Conservation (phyloP, 1,139 yeast genomes). For the Kodamaea derodonti region DNA sequence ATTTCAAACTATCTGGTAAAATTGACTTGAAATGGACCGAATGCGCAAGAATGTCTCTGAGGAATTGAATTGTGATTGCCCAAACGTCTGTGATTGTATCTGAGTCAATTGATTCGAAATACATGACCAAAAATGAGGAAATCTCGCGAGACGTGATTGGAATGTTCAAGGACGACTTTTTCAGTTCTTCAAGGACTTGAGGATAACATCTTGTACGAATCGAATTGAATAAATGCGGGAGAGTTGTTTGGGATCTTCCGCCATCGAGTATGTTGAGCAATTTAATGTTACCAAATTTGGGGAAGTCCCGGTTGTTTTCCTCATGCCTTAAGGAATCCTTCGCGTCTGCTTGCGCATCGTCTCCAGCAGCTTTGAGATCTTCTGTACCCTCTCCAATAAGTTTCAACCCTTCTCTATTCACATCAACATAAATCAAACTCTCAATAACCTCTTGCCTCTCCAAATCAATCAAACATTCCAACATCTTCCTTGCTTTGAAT, state of each 20-base stretch:
- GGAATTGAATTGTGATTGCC: constrained; percentile 51
- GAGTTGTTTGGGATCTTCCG: constrained; percentile 71
- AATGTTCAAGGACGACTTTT: constrained; percentile 42
- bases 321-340: neutral
- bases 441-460: constrained; percentile 78
- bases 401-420: neutral
- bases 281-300: constrained; percentile 28
- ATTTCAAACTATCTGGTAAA: constrained; percentile 49
- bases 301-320: constrained; percentile 8
- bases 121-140: constrained; percentile 51
- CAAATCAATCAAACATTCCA: constrained; percentile 64
- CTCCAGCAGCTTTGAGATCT: neutral
- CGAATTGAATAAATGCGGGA: constrained; percentile 63
- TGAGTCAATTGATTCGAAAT: constrained; percentile 61
- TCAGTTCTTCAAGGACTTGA: constrained; percentile 25
- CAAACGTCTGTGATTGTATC: constrained; percentile 80
- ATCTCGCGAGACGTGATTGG: constrained; percentile 39
- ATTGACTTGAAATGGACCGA: constrained; percentile 45
- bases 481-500: constrained; percentile 62
- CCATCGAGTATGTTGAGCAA: constrained; percentile 78
- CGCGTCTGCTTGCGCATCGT: neutral
- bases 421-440: constrained; percentile 45
- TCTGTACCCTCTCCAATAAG: too few relatives aligned
- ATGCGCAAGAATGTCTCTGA: constrained; percentile 54
- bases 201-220: constrained; percentile 39